A percentile compares a stretch with the other conserved stretches of the same genome.
These are phyloP conservation scores for Saccharomycopsis fermentans DNA, from an alignment of 805 yeast species.

Conservation along the genomic window DNA sequence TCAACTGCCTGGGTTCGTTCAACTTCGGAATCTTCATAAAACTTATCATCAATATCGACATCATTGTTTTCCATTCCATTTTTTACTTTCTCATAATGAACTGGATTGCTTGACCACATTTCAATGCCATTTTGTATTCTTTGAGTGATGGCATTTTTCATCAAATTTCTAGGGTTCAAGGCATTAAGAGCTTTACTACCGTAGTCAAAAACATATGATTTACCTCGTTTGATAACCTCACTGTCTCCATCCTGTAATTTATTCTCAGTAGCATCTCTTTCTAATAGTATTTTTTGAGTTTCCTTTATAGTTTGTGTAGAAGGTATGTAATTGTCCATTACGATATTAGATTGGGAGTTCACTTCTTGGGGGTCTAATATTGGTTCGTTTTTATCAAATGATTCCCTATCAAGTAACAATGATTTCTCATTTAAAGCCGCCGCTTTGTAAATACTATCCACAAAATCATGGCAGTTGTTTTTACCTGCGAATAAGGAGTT, in stretches of 20 bases:
- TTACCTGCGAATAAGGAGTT: background rate
- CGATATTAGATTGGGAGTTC: background rate
- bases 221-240: background rate
- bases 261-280: background rate
- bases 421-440: background rate
- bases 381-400: background rate
- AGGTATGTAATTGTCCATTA: slow-evolving; percentile 9
- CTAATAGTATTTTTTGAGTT: background rate
- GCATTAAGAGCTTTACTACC: slow-evolving; percentile 7
- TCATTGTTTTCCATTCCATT: slow-evolving; percentile 27
- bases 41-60: slow-evolving; percentile 32
- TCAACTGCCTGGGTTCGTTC: slow-evolving; percentile 39
- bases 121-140: slow-evolving; percentile 25
- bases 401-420: background rate
- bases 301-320: slow-evolving; percentile 1
- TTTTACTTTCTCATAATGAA: slow-evolving; percentile 42
- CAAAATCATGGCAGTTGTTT: slow-evolving; percentile 11
- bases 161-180: slow-evolving; percentile 10
- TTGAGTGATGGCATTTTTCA: slow-evolving; percentile 11
- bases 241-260: slow-evolving; percentile 1
- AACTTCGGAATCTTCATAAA: slow-evolving; percentile 34
- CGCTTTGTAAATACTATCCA: slow-evolving; percentile 12
- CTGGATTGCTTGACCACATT: slow-evolving; percentile 52
- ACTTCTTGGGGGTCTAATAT: background rate
- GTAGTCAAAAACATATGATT: slow-evolving; percentile 5